Percentiles rank a stretch among this genome's conserved stretches.
Evolutionary conservation across 1,139 yeast species (phyloP).

Genomic region (Yamadazyma friedrichii): DNA sequence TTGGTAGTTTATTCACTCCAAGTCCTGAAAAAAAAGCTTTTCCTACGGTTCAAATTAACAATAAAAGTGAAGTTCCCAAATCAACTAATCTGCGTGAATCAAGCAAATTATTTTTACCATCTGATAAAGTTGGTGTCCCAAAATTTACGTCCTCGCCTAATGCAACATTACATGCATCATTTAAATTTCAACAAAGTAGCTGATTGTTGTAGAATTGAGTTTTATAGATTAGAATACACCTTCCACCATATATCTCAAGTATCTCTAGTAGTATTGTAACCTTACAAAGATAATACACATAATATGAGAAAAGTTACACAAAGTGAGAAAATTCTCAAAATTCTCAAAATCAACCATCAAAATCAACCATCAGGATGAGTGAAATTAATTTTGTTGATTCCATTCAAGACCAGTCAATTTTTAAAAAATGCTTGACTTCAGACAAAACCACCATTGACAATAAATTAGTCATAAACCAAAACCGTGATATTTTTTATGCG

Average conservation of each 20-base stretch:
- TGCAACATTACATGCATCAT: too few relatives aligned
- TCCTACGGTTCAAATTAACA: not conserved
- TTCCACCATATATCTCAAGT: too few relatives aligned
- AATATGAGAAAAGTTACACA: not conserved
- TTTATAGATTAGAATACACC: too few relatives aligned
- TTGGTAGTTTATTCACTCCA: constrained; percentile 9
- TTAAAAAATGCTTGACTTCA: constrained; percentile 15
- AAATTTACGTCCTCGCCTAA: not conserved
- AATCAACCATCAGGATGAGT: constrained; percentile 2
- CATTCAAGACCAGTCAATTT: constrained; percentile 18
- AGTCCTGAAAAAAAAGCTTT: not conserved
- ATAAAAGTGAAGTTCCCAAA: not conserved
- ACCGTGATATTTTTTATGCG: constrained; percentile 31
- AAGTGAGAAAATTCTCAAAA: not conserved
- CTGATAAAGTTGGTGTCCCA: not conserved
- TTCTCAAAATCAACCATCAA: too few relatives aligned
- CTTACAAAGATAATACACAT: too few relatives aligned
- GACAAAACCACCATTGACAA: constrained; percentile 5
- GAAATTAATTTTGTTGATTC: constrained; percentile 10
- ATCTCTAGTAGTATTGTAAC: too few relatives aligned
- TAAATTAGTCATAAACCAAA: constrained; percentile 21
- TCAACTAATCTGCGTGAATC: not conserved
- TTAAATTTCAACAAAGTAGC: too few relatives aligned
- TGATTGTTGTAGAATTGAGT: too few relatives aligned
- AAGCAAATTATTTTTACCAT: too few relatives aligned